Base-by-base conservation (phyloP, 805 yeast genomes). In the Wickerhamiella sorbophila region DNA sequence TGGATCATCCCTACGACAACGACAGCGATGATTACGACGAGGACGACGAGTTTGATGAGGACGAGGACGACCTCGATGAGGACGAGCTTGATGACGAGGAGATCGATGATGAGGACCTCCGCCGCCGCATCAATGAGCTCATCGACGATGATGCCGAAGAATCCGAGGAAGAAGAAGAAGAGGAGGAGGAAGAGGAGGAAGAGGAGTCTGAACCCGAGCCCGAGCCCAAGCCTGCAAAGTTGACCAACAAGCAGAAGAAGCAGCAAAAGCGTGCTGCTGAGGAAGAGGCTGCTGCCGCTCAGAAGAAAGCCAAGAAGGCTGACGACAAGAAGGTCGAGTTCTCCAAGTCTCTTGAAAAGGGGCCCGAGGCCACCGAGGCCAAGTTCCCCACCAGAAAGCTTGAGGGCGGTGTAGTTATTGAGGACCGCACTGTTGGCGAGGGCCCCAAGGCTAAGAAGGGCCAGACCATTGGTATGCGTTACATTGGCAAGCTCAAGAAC, bases 401-500 rank as follows among this genome's bases (percentile, higher is more conserved):
- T 51, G 79, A 82, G 59, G 97, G 97, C 55, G 97, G 96, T 60
- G 85, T 91, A 54, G 68, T 81, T 47, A 69, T 86, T 58, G 98
- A 91, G 72, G 98, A 91, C 70, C 80, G 94, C 65, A 77, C 79
- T 48, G 63, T 71, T 45, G 98, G 98, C 58, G 74, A 75, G 45
- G 99, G 98, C 48, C 77, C 84, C 55, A 69, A 70, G 49, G 94
- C 94, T 60, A 87, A 86, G 71, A 69, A 72, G 55, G 94, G 95
- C 47, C 74, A 82, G 68, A 84, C 74, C 62, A 94, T 91, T 51
- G 93, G 95, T 61, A 87, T 91, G 66, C 78, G 98, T 71, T 91
- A 91, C 75, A 82, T 91, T 54, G 98, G 98, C 62, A 93, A 91
- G 71, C 77, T 91, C 64, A 80, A 82, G 70, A 86, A 87, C 69